Percentiles rank a stretch among this genome's conserved stretches.
These are phyloP conservation scores for Aureobasidium namibiae DNA, from an alignment of 2,329 filamentous ascomycete species.

Conservation along the genomic window DNA sequence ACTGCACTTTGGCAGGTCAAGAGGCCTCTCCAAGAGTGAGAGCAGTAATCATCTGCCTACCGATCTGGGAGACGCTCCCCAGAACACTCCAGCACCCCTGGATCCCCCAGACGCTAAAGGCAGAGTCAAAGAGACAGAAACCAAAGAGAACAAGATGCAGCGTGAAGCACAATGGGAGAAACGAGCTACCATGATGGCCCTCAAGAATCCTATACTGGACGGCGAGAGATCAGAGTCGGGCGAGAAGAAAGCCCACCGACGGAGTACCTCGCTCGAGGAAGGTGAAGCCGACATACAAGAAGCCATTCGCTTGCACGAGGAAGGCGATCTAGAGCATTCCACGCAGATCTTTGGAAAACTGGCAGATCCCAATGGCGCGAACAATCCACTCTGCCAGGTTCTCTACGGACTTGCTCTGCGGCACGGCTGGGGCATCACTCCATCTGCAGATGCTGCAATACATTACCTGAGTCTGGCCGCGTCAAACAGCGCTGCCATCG, in stretches of 20 bases:
- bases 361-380: constrained; percentile 73
- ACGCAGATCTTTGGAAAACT: constrained; percentile 79
- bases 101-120: constrained; percentile 13
- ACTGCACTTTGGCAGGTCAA: constrained; percentile 49
- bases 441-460: constrained; percentile 65
- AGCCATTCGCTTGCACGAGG: constrained; percentile 89
- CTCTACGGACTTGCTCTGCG: constrained; percentile 89
- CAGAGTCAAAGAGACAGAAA: constrained; percentile 8
- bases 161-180: constrained; percentile 81
- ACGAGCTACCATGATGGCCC: constrained; percentile 80
- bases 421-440: constrained; percentile 84
- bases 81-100: constrained; percentile 45
- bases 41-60: constrained; percentile 68
- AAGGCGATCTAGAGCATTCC: constrained; percentile 66
- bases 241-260: not conserved
- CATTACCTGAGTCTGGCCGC: constrained; percentile 82
- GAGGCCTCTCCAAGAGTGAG: constrained; percentile 40
- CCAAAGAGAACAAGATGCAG: constrained; percentile 24
- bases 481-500: constrained; percentile 79
- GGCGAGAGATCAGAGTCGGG: constrained; percentile 16
- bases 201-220: constrained; percentile 36
- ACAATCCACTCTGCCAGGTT: constrained; percentile 92
- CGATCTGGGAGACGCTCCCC: constrained; percentile 75
- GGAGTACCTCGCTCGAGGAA: constrained; percentile 20
- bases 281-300: constrained; percentile 68